Base-by-base conservation (phyloP, 1,284 basidiomycete species). In the Boletus sp. region DNA sequence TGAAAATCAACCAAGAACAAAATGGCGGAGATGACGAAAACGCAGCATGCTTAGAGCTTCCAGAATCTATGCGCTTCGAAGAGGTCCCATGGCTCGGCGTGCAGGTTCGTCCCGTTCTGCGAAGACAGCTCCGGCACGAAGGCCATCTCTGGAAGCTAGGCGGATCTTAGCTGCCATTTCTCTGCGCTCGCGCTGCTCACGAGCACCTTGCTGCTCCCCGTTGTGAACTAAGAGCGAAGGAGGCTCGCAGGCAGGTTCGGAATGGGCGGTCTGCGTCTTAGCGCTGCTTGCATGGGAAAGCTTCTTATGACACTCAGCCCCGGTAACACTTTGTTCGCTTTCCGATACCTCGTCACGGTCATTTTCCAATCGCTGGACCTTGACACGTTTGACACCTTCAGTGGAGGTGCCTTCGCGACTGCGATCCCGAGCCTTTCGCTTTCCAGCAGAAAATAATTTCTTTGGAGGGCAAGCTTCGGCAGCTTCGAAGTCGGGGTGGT, bases 401-500 rank as follows among this genome's bases (percentile, higher is more conserved):
- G 36, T 10, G 4, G 46, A 34, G 19, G 19, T 25, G 14, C 7
- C 35, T 5, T 63, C 56, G n/a, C 48, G 51, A 42, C 57, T 67
- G 17, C 37, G 53, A 38, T 63, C 65, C 20, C 54, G 50, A 5
- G 46, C 46, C 38, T 55, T 66, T 23, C 51, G 50, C 49, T 63
- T 68, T n/a, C 52, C 52, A 2, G 10, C 29, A 12, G 42, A 27
- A 27, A 65, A 68, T 8, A 65, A 36, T 36, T 25, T 56, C 44
- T 50, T 65, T 17, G 63, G 63, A 10, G 65, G 59, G 25, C 66
- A 65, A 14, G 65, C 51, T 38, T 68, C 65, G 1, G 39, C 36
- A 4, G 52, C 55, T 42, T 65, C 63, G 22, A 53, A 65, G 22
- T 67, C 65, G n/a, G 63, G 63, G 40, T 65, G 66, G 8, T 63